A percentile compares a stretch with the other conserved stretches of the same genome.
These are phyloP conservation scores for Takakia lepidozioides DNA, from an alignment of 225 moss, liverwort and hornwort species.

Conservation along the genomic window DNA sequence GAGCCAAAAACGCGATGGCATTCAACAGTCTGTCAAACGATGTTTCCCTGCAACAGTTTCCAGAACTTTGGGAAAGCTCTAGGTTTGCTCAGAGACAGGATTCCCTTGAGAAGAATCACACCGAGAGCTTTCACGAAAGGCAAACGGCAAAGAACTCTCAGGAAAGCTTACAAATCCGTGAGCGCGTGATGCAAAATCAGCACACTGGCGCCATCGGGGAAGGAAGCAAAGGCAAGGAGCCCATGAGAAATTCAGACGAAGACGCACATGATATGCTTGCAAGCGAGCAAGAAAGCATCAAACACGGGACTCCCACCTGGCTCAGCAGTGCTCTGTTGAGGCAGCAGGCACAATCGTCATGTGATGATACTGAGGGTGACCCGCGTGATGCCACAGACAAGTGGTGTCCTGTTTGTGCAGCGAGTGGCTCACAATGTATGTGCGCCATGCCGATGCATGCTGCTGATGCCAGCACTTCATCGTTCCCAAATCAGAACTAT, in stretches of 20 bases:
- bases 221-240: constrained; percentile 9
- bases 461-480: constrained; percentile 8
- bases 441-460: constrained; percentile 22
- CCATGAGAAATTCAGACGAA: constrained; percentile 4
- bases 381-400: constrained; percentile 9
- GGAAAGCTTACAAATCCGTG: too few species aligned
- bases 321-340: constrained; percentile 28
- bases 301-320: constrained; percentile 32
- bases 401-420: constrained; percentile 36
- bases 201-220: constrained; percentile 7
- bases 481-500: constrained; percentile 22
- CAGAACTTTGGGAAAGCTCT: constrained; percentile 33
- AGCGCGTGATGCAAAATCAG: too few species aligned
- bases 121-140: constrained; percentile 10
- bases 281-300: constrained; percentile 14
- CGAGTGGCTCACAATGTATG: constrained; percentile 15
- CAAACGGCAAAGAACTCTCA: not conserved
- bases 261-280: constrained; percentile 7
- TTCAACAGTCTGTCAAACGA: too few species aligned
- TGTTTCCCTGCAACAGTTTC: too few species aligned
- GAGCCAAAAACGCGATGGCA: too few species aligned
- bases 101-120: constrained; percentile 11
- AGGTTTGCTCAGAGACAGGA: constrained; percentile 26
- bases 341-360: constrained; percentile 15
- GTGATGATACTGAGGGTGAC: constrained; percentile 10